Percentiles rank a stretch among this genome's conserved stretches.
These are phyloP conservation scores for Torrubiellomyces zombiae DNA, from an alignment of 2,329 filamentous ascomycete species.

Conservation along the genomic window DNA sequence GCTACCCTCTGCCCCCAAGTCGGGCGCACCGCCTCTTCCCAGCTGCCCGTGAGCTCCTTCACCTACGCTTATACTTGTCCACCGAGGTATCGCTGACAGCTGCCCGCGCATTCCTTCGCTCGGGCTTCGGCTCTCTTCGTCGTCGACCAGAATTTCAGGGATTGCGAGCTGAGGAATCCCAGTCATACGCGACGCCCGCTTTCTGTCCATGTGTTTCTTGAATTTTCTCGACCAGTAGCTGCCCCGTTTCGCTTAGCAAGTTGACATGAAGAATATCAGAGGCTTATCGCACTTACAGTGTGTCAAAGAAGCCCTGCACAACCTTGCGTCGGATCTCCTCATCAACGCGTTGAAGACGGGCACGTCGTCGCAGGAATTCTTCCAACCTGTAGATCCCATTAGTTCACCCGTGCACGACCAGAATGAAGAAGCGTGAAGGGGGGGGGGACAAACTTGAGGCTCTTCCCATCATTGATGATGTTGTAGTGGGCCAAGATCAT, in stretches of 20 bases:
- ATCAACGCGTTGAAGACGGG: conserved; percentile 81
- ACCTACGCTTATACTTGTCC: conserved; percentile 5
- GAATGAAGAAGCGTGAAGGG: background rate
- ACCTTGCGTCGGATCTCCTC: conserved; percentile 83
- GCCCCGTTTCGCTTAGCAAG: too few species aligned
- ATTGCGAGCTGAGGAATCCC: conserved; percentile 64
- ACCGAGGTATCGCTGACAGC: conserved; percentile 4
- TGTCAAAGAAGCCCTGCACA: conserved; percentile 92
- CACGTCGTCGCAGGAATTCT: conserved; percentile 81
- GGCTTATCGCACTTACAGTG: conserved; percentile 44
- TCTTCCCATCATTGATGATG: conserved; percentile 95
- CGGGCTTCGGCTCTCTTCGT: conserved; percentile 32
- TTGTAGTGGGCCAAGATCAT: conserved; percentile 98
- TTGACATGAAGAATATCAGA: too few species aligned
- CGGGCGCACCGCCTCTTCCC: conserved; percentile 15
- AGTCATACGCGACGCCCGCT: conserved; percentile 61
- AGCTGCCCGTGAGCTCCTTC: conserved; percentile 4
- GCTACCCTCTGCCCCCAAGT: conserved; percentile 25
- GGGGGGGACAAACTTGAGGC: conserved; percentile 53
- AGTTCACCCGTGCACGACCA: background rate
- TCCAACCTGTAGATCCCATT: conserved; percentile 45
- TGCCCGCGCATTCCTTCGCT: conserved; percentile 4
- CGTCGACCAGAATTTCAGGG: conserved; percentile 81
- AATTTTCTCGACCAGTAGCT: conserved; percentile 75
- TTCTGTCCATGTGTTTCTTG: conserved; percentile 55